Conservation (phyloP, 1,284 basidiomycete species). For the Leccinum fallax region DNA sequence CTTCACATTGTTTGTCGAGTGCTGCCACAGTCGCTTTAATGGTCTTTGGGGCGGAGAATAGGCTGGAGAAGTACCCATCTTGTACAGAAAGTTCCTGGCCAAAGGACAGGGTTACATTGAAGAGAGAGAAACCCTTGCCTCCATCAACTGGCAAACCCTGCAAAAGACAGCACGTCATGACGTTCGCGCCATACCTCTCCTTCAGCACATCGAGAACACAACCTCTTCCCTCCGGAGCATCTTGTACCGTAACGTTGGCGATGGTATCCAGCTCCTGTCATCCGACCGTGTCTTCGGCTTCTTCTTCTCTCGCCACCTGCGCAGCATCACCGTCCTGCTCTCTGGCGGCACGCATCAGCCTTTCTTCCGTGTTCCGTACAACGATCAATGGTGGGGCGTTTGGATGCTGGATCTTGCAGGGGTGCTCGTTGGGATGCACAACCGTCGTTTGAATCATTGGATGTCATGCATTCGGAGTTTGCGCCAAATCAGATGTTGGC, state of each 20-base stretch:
- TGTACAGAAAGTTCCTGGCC: slow-evolving; percentile 26
- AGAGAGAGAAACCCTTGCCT: slow-evolving; percentile 18
- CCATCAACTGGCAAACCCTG: slow-evolving; percentile 36
- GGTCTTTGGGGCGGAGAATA: slow-evolving; percentile 18
- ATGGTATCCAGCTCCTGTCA: slow-evolving; percentile 9
- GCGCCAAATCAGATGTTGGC: slow-evolving; percentile 29
- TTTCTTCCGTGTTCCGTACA: slow-evolving; percentile 46
- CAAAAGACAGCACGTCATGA: slow-evolving; percentile 29
- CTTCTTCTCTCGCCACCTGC: slow-evolving; percentile 27
- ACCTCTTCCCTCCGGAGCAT: slow-evolving; percentile 9
- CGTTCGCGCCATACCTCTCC: slow-evolving; percentile 19
- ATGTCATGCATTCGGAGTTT: slow-evolving; percentile 55
- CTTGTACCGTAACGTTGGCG: slow-evolving; percentile 22
- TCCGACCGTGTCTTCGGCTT: slow-evolving; percentile 28
- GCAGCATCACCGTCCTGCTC: slow-evolving; percentile 18
- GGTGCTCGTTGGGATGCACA: slow-evolving; percentile 57
- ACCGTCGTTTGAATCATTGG: slow-evolving; percentile 43
- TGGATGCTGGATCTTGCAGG: slow-evolving; percentile 58
- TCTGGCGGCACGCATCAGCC: slow-evolving; percentile 29
- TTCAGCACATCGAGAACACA: slow-evolving; percentile 17
- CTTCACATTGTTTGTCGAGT: slow-evolving; percentile 32
- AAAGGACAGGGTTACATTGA: neutral
- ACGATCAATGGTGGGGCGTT: slow-evolving; percentile 49
- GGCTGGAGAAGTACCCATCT: slow-evolving; percentile 19
- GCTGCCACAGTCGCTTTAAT: slow-evolving; percentile 21